phyloP scores from a whole-genome alignment of 768 basidiomycete genomes.

The Coprinopsis cinerea region DNA sequence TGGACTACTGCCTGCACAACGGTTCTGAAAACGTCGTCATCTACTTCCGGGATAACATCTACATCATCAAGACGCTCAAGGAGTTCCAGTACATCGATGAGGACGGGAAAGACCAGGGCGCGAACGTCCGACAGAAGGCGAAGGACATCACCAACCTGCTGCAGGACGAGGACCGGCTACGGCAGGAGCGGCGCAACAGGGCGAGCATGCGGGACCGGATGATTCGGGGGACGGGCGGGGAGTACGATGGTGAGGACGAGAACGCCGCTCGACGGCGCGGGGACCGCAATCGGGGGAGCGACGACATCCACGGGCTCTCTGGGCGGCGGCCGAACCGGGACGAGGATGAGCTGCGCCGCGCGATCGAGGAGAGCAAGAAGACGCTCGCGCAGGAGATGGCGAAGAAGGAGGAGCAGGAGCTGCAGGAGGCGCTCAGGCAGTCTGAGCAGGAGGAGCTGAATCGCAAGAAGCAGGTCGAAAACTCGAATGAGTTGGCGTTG shows the following conservation, averaged over 20 bases:
- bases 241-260: conserved; percentile 28
- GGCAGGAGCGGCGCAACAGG: conserved; percentile 76
- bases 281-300: conserved; percentile 4
- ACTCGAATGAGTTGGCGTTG: conserved; percentile 64
- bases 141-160: conserved; percentile 97
- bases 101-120: conserved; percentile 93
- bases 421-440: conserved; percentile 74
- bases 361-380: conserved; percentile 88
- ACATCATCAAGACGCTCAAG: conserved; percentile 97
- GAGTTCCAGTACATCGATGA: conserved; percentile 98
- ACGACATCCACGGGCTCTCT: conserved; percentile 19
- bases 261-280: conserved; percentile 39
- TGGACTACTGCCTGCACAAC: conserved; percentile 94
- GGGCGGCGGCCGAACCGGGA: conserved; percentile 39
- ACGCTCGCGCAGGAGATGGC: conserved; percentile 65
- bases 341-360: conserved; percentile 79
- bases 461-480: conserved; percentile 64
- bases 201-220: conserved; percentile 95
- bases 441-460: conserved; percentile 89
- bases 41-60: conserved; percentile 96
- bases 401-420: conserved; percentile 74
- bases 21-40: conserved; percentile 98
- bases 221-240: conserved; percentile 53
- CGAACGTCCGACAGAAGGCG: conserved; percentile 96
- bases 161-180: conserved; percentile 76